Conservation (phyloP, 179 eudicot species). For the Corrigiola litoralis region DNA sequence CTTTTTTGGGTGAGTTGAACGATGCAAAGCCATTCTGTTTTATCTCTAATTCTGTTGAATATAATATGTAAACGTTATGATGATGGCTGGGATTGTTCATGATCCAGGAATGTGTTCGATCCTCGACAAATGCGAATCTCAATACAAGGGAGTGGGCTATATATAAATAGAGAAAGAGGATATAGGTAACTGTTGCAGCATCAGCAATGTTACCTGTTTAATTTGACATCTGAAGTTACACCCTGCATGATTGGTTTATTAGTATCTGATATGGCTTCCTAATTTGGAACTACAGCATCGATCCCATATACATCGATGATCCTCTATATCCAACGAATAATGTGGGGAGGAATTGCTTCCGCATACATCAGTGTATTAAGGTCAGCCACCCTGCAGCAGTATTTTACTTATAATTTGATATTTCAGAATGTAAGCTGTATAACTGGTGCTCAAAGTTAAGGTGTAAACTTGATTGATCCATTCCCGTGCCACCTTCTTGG, state of each 20-base stretch:
- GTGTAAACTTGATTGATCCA: too few relatives aligned
- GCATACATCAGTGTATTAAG: constrained; percentile 97
- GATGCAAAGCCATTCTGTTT: not conserved
- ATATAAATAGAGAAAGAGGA: constrained; percentile 88
- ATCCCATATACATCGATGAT: constrained; percentile 91
- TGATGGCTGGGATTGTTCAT: constrained; percentile 3
- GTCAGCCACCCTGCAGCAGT: constrained; percentile 24
- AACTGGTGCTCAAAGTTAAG: too few relatives aligned
- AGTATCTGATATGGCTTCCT: constrained; percentile 11
- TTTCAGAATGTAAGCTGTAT: not conserved
- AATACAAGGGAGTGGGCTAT: constrained; percentile 89
- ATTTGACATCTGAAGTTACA: not conserved
- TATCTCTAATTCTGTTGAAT: constrained; percentile 9
- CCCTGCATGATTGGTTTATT: constrained; percentile 1
- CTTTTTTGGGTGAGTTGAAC: constrained; percentile 83
- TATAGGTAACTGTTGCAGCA: constrained; percentile 48
- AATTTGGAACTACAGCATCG: constrained; percentile 57
- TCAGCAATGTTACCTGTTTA: not conserved
- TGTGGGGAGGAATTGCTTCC: constrained; percentile 93
- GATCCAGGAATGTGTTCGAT: constrained; percentile 88
- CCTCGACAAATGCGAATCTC: constrained; percentile 98
- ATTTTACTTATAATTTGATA: not conserved
- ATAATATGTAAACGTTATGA: constrained; percentile 2
- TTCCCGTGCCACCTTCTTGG: too few relatives aligned
- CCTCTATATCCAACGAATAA: constrained; percentile 89